Evolutionary conservation across 2,329 filamentous ascomycete genomes (phyloP), one percentile per base, ranked within the genome.

Genomic region (Lasiodiplodia theobromae): DNA sequence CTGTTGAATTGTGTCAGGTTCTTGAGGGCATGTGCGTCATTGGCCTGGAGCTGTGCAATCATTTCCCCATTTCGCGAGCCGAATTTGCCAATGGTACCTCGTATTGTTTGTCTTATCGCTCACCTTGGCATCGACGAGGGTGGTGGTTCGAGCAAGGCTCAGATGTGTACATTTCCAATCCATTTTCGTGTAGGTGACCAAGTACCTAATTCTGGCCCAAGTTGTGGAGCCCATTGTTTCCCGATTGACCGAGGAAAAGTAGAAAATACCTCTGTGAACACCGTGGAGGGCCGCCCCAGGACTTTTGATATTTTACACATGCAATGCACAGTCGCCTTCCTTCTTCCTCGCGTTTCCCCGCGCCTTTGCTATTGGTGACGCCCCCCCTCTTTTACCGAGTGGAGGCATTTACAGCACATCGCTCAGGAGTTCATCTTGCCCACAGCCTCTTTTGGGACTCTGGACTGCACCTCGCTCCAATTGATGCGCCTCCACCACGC

Each of bases 401-500:
- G 23, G 6, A 58, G 37, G 6, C 23, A 1, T 16, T 23, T 51
- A 5, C 21, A 28, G 16, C 23, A 47, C 4, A n/a, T 12, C 16
- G 25, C n/a, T 10, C 18, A 21, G 25, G 4, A 18, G 5, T n/a
- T 51, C 44, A 12, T 18, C 10, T 16, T 25, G 28, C 23, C 21
- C 11, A 52, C n/a, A 38, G 28, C 56, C 14, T 53, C 44, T 18
- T 11, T 16, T 5, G 66, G 66, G 21, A 23, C 7, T 3, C 38
- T 10, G 6, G 57, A 34, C 23, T 77, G 72, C 62, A 97, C 94
- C 70, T 86, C 84, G 62, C 89, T 82, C 96, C 96, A 99, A 81
- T 99, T 89, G 73, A 99, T 90, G 66, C 84, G 85, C 63, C 92
- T 82, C 96, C 96, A 99, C 95, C 95, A 98, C 52, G 86, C 85